These are phyloP conservation scores for Daldinia bambusicola DNA, from an alignment of 495 filamentous ascomycete species.

Conservation along the genomic window DNA sequence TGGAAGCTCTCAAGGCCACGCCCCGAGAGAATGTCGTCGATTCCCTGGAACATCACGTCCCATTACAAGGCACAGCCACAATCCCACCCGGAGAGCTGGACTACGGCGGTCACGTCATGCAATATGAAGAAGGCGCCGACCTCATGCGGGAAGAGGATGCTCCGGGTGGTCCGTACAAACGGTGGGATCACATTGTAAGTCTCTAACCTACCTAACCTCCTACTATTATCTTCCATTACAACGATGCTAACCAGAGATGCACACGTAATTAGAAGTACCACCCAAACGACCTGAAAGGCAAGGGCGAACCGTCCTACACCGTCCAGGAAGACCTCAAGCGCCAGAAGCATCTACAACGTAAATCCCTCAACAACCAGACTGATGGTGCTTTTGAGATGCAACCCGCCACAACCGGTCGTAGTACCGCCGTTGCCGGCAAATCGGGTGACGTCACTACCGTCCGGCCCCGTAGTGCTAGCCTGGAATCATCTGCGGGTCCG, in stretches of 20 bases:
- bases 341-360: slow-evolving; percentile 34
- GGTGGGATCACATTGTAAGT: slow-evolving; percentile 75
- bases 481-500: slow-evolving; percentile 24
- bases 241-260: too few species aligned
- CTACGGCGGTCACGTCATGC: slow-evolving; percentile 71
- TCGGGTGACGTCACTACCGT: slow-evolving; percentile 16
- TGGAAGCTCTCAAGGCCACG: slow-evolving; percentile 83
- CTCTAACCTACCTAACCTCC: neutral
- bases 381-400: slow-evolving; percentile 57
- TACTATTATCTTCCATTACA: neutral
- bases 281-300: slow-evolving; percentile 78
- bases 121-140: slow-evolving; percentile 88
- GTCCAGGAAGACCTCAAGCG: slow-evolving; percentile 71
- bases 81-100: slow-evolving; percentile 78
- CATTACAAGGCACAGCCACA: slow-evolving; percentile 82
- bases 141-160: slow-evolving; percentile 76
- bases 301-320: slow-evolving; percentile 79
- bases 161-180: slow-evolving; percentile 69
- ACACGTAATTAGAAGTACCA: slow-evolving; percentile 66
- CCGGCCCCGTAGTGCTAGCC: slow-evolving; percentile 51
- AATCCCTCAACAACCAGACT: slow-evolving; percentile 7
- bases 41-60: slow-evolving; percentile 76
- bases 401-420: slow-evolving; percentile 18
- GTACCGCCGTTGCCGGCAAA: neutral
- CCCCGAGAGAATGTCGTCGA: slow-evolving; percentile 83